phyloP scores from a whole-genome alignment of 495 filamentous ascomycete genomes.

The Parathielavia appendiculata region DNA sequence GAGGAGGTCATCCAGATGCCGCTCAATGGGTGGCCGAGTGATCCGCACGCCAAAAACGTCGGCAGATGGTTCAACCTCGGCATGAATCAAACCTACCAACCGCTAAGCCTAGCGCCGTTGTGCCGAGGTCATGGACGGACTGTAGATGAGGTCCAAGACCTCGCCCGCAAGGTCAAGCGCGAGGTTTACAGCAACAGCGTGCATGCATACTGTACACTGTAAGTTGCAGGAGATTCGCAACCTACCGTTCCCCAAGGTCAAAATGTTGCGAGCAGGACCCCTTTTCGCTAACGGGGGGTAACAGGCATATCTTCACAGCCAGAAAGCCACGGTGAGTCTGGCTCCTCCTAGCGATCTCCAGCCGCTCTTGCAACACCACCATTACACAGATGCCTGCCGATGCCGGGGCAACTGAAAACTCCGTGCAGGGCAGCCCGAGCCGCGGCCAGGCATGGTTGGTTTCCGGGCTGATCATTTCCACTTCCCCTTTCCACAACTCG shows the following conservation, averaged over 20 bases:
- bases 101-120: constrained; percentile 69
- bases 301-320: constrained; percentile 31
- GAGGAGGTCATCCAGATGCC: constrained; percentile 69
- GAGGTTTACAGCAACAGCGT: constrained; percentile 67
- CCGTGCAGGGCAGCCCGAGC: background rate
- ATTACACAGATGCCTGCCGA: background rate
- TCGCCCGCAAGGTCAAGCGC: constrained; percentile 57
- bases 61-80: constrained; percentile 84
- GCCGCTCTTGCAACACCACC: background rate
- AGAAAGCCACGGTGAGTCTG: constrained; percentile 23
- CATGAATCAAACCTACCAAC: constrained; percentile 65
- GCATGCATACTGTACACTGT: constrained; percentile 66
- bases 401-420: background rate
- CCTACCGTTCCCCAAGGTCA: background rate
- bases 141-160: constrained; percentile 56
- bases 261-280: background rate
- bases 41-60: constrained; percentile 62
- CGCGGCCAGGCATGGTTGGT: constrained; percentile 4
- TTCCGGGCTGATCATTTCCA: constrained; percentile 10
- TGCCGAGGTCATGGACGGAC: constrained; percentile 60
- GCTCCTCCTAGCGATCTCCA: constrained; percentile 3
- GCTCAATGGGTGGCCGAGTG: constrained; percentile 71
- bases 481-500: constrained; percentile 4
- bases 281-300: constrained; percentile 13
- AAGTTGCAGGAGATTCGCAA: constrained; percentile 38